Percentiles rank a stretch among this genome's conserved stretches.
Conservation (phyloP, 2,329 filamentous ascomycete species). For the Diplodia mutila region DNA sequence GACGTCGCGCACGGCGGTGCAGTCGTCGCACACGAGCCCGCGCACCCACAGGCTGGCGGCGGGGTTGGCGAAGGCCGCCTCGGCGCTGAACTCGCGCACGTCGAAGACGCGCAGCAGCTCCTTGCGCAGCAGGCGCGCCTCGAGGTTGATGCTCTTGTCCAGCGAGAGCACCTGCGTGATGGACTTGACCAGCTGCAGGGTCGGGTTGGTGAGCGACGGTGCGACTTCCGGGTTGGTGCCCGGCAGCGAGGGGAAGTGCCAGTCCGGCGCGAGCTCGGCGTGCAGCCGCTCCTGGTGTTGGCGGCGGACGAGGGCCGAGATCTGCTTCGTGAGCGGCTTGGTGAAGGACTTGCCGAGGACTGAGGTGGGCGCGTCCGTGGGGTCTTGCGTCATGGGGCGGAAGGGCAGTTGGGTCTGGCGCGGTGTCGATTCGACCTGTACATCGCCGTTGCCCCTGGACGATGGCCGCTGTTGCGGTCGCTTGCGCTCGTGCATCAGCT, state of each 20-base stretch:
- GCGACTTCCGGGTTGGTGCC: slow-evolving; percentile 60
- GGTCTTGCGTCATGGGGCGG: slow-evolving; percentile 56
- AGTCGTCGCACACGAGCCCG: slow-evolving; percentile 85
- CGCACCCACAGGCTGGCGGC: slow-evolving; percentile 72
- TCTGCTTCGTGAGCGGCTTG: slow-evolving; percentile 87
- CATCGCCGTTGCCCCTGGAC: slow-evolving; percentile 46
- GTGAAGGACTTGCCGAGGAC: slow-evolving; percentile 83
- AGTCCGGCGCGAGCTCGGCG: slow-evolving; percentile 83
- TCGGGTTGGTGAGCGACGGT: slow-evolving; percentile 66
- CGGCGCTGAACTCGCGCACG: slow-evolving; percentile 87
- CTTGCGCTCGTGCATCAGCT: slow-evolving; percentile 89
- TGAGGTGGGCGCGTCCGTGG: slow-evolving; percentile 57
- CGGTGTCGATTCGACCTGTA: slow-evolving; percentile 44
- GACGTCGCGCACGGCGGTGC: slow-evolving; percentile 84
- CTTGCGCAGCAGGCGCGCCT: slow-evolving; percentile 84
- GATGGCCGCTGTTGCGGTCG: slow-evolving; percentile 52
- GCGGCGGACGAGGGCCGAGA: slow-evolving; percentile 76
- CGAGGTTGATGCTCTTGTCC: slow-evolving; percentile 86
- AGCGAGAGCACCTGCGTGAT: slow-evolving; percentile 91
- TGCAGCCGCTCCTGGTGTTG: slow-evolving; percentile 90
- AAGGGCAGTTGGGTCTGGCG: slow-evolving; percentile 65
- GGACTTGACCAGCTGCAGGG: slow-evolving; percentile 87
- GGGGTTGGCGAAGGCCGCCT: slow-evolving; percentile 87
- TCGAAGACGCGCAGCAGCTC: slow-evolving; percentile 90
- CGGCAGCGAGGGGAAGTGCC: slow-evolving; percentile 79